Evolutionary conservation across 139 green algal species (phyloP).

Genomic region (Desmodesmus armatus): DNA sequence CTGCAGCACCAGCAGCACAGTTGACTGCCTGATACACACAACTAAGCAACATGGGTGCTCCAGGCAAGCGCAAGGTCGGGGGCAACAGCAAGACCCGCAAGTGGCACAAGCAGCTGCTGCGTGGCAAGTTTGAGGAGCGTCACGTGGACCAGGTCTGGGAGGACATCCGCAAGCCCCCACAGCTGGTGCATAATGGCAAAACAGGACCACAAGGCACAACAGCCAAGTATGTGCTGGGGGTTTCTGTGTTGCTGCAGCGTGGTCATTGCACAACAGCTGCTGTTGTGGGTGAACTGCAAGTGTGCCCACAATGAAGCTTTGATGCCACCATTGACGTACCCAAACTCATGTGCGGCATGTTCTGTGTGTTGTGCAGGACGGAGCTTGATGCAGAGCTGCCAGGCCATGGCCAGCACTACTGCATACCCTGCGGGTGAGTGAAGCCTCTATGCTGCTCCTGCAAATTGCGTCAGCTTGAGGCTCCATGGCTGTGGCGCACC

Average conservation of each 20-base stretch:
- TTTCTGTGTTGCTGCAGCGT: background rate
- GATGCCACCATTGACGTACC: no score
- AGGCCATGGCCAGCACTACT: slow-evolving; percentile 76
- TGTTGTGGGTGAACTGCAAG: background rate
- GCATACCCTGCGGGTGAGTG: slow-evolving; percentile 67
- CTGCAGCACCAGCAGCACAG: background rate
- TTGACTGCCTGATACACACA: background rate
- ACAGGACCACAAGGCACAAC: slow-evolving; percentile 79
- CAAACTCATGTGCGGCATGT: background rate
- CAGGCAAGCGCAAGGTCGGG: slow-evolving; percentile 52
- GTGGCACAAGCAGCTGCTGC: slow-evolving; percentile 62
- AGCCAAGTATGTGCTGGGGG: background rate
- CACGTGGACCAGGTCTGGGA: slow-evolving; percentile 91
- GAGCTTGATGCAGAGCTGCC: slow-evolving; percentile 86
- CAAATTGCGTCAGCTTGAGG: background rate
- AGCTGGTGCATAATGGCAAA: slow-evolving; percentile 70
- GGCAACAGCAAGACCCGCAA: slow-evolving; percentile 60
- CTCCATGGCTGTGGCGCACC: background rate
- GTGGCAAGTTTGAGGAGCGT: slow-evolving; percentile 68
- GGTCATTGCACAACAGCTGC: background rate
- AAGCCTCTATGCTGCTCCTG: no score
- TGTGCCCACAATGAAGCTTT: no score
- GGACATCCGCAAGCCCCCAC: slow-evolving; percentile 75
- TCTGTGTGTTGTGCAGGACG: slow-evolving; percentile 51
- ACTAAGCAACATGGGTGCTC: slow-evolving; percentile 11